phyloP scores from a whole-genome alignment of 2,329 filamentous ascomycete species.

The Fusarium sp. region DNA sequence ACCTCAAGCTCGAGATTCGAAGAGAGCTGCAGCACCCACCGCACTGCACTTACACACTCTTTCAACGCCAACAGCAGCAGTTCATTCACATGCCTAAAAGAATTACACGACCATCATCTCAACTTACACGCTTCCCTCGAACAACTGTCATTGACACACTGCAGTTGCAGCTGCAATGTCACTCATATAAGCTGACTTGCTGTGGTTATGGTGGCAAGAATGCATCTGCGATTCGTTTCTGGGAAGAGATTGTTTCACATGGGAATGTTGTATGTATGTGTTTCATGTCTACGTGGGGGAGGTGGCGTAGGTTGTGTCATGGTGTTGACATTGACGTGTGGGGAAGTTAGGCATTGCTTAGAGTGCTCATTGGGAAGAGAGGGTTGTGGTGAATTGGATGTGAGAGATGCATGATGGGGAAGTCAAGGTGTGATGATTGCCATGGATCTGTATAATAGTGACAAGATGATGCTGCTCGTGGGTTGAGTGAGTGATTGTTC shows the following conservation, averaged over 20 bases:
- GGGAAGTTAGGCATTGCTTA: conserved; percentile 2
- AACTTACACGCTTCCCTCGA: background rate
- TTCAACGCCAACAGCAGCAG: background rate
- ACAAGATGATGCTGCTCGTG: background rate
- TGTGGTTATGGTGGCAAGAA: conserved; percentile 7
- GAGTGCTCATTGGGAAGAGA: background rate
- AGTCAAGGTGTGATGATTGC: background rate
- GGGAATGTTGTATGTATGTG: conserved; percentile 9
- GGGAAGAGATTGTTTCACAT: conserved; percentile 28
- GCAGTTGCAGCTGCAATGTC: conserved; percentile 12
- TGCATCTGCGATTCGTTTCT: background rate
- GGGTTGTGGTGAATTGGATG: background rate
- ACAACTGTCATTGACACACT: conserved; percentile 18
- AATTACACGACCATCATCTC: background rate
- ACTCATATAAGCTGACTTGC: background rate
- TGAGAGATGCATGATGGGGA: no score
- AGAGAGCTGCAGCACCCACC: background rate
- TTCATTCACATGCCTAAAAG: background rate
- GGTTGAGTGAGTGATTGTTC: background rate
- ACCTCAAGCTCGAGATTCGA: background rate
- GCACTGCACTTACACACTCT: background rate
- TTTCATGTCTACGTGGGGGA: conserved; percentile 11
- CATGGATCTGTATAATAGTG: background rate
- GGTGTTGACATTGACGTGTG: conserved; percentile 11
- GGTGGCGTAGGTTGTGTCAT: conserved; percentile 11